Evolutionary conservation across 495 filamentous ascomycete genomes (phyloP), one percentile per base, ranked within the genome.

Genomic region (Penicillium nucicola): DNA sequence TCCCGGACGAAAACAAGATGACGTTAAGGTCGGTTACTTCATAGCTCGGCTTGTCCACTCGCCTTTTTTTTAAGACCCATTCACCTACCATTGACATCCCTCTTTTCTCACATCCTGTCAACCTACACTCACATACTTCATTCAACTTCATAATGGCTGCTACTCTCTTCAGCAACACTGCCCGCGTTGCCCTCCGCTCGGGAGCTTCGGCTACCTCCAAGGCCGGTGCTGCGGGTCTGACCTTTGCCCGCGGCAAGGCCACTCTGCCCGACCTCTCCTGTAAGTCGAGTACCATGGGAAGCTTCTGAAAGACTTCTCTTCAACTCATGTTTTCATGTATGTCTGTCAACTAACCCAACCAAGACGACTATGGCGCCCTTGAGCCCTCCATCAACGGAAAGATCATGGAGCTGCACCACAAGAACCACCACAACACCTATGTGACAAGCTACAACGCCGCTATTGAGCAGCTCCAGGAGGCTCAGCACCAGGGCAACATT

Each of bases 351-450:
- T 61, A 15, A 64, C 36, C 14, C 12, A 31, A 17, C 11, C 1
- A 52, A 91, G 87, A 92, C 65, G 89, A 92, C 74, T 93, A 90
- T 72, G 84, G 84, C 54, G 93, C 90, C 19, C 89, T 98, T 63
- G 93, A 98, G 70, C 93, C 93, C 56, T 72, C 88, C 67, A 95
- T 98, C 76, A 92, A 87, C 35, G 92, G 89, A 75, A 85, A 90
- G 79, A 98, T 98, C 77, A 98, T 98, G 93, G 92, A 98, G 80
- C 76, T 87, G 33, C 84, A 87, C 75, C 80, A 87, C 77, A 77
- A 71, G 67, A 83, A 79, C 56, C 84, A 87, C 77, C 84, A 87
- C 76, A 70, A 82, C 59, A 86, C 84, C 65, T 87, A 87, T 67
- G 84, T 87, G 42, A 86, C 71, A 67, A 78, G 71, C 62, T 83